Base-by-base conservation (phyloP, 2,329 filamentous ascomycete species). In the Hypomyces perniciosus region DNA sequence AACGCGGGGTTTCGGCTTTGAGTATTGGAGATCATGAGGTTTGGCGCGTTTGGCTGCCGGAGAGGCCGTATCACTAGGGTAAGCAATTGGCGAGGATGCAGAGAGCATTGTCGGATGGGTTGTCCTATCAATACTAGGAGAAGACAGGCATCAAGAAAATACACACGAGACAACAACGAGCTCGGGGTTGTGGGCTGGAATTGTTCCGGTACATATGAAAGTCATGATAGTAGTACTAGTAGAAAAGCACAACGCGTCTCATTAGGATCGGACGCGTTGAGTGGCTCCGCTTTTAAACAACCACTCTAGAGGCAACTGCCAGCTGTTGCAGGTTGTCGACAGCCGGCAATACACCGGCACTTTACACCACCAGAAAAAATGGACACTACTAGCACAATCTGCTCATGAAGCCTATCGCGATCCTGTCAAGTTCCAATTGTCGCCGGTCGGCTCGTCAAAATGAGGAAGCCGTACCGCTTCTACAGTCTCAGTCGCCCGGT, bases 401-500 rank as follows among this genome's bases (percentile, higher is more conserved):
- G 44, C 47, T 39, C 47, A 34, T 50, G 39, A 34, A 53, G 43
- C 42, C 34, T 38, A 47, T 43, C 41, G 46, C 44, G 35, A 53
- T 46, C 40, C 35, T 27, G 40, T 44, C 45, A 52, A 53, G 47
- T 48, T 26, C 44, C 48, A 44, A 48, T 48, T 51, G 52, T 51
- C 52, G 26, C 40, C 26, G 48, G 52, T 38, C 44, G 68, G 59
- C 59, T 59, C 57, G 61, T 59, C 69, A 73, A 68, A 49, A 76
- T 78, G 74, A 77, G 80, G 62, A 75, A 77, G 68, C 73, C 81
- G 63, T 59, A 60, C 52, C 80, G 81, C 65, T 86, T 83, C 61
- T 84, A 88, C 71, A 80, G 78, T 64, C 75, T 90, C 53, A 83
- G 78, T 66, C 76, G 78, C 64, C 75, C 81, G 57, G 85, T 88